Base-by-base conservation (phyloP, 805 yeast genomes). In the Kodamaea jinghongensis region DNA sequence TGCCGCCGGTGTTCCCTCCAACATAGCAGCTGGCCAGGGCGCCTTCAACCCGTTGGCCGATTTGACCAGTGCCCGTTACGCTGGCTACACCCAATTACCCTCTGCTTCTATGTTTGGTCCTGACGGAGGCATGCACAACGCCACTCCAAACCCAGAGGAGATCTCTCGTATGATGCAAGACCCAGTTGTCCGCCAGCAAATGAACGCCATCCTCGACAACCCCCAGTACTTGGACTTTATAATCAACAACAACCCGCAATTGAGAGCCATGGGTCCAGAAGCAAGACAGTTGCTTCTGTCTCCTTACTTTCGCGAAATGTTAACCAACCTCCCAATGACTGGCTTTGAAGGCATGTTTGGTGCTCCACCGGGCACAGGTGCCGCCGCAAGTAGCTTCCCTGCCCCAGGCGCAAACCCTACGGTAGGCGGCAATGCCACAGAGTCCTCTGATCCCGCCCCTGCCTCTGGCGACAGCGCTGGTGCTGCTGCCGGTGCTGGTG, bases 11-110 rank as follows among this genome's bases (percentile, higher is more conserved):
- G 80, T 81, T 15, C 96, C 97, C n/a, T 60, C 81, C 12, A 86
- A 83, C 54, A 73, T 91, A 34, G 79, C 96, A 3, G 78, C 97
- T 2, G 99, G 99, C 4, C 83, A 79, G 47, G 93, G 91, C 9
- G 76, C 95, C 0, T 86, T 83, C 62, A 88, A 93, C 61, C 95
- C 96, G 27, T 72, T 93, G 54, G 90, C 96, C 8, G 96, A 85
- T 48, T 71, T 91, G 48, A 91, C 98, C 0, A 91, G 96, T 36
- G 98, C 98, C 2, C 78, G 97, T 39, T 93, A 89, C 56, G 97
- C 98, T 2, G 99, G 99, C 1, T 81, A 79, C 52, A 76, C 89
- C 6, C 90, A 88, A 52, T 71, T 93, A 62, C 98, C 99, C 4
- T 75, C 86, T 3, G 87, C 88, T 1, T 78, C 82, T 33, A 76